Conservation (phyloP, 2,329 filamentous ascomycete genomes). For the Zymoseptoria crescenta region DNA sequence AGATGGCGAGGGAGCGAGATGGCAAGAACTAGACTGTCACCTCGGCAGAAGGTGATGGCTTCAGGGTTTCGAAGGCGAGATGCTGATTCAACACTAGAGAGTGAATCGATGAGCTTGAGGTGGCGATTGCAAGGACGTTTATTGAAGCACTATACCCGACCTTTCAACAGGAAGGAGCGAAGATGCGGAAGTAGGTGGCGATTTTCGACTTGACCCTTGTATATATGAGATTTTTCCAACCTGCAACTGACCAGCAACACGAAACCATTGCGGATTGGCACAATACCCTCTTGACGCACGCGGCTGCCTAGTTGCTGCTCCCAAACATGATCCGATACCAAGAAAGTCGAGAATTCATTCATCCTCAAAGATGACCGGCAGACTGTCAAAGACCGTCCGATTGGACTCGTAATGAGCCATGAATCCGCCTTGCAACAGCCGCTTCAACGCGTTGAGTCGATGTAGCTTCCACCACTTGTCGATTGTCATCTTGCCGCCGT, state of each 20-base stretch:
- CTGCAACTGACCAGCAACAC: background rate
- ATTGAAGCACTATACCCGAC: conserved; percentile 3
- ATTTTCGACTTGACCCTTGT: background rate
- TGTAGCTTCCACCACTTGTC: conserved; percentile 69
- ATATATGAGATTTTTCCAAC: background rate
- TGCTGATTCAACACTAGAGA: conserved; percentile 8
- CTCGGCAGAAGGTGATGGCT: background rate
- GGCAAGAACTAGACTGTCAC: background rate
- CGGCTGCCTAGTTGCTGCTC: background rate
- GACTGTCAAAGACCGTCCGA: conserved; percentile 50
- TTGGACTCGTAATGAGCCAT: conserved; percentile 56
- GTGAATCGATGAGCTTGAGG: background rate
- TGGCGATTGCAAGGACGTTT: background rate
- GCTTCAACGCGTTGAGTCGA: conserved; percentile 52
- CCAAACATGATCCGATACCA: background rate
- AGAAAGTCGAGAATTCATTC: conserved; percentile 2
- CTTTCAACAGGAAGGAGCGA: conserved; percentile 13
- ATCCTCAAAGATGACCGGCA: conserved; percentile 39
- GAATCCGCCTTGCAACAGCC: conserved; percentile 55
- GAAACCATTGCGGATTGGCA: background rate
- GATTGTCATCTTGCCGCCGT: conserved; percentile 54
- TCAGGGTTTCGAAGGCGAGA: conserved; percentile 1
- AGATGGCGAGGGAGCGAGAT: conserved; percentile 15
- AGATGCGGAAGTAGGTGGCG: background rate
- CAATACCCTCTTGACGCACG: background rate